A percentile compares a stretch with the other conserved stretches of the same genome.
Conservation (phyloP, 2,329 filamentous ascomycete genomes). For the Fusarium sp. region DNA sequence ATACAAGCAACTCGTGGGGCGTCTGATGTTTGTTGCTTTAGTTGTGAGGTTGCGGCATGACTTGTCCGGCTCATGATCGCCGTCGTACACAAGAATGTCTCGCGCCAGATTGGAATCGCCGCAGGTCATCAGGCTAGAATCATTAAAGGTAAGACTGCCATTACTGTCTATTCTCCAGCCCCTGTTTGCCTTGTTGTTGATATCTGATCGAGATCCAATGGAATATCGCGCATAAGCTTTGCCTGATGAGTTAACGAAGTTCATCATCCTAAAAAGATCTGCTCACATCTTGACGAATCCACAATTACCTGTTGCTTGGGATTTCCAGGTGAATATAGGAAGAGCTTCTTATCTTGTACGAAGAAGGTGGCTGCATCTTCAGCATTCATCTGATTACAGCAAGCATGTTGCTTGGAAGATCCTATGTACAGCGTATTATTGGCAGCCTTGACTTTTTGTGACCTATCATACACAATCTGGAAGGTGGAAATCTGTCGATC, state of each 20-base stretch:
- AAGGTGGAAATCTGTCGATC: not conserved
- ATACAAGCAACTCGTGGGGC: not conserved
- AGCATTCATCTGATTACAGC: slow-evolving; percentile 1
- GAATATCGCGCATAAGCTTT: not conserved
- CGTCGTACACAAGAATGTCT: not conserved
- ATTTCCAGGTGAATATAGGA: slow-evolving; percentile 5
- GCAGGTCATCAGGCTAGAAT: not conserved
- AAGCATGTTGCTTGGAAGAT: not conserved
- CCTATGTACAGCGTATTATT: not conserved
- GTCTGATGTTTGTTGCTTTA: not conserved
- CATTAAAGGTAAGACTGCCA: not conserved
- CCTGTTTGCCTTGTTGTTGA: fast-evolving
- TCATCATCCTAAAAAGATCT: too few species aligned
- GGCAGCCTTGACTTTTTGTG: not conserved
- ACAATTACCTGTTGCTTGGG: slow-evolving; percentile 1
- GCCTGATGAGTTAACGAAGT: not conserved
- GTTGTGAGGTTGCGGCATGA: not conserved
- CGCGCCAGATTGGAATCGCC: fast-evolving
- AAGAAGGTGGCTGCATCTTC: slow-evolving; percentile 7
- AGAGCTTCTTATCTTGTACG: not conserved
- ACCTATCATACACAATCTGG: not conserved
- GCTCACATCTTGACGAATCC: too few species aligned
- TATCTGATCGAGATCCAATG: not conserved
- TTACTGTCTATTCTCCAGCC: not conserved
- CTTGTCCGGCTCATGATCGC: not conserved